phyloP scores from a whole-genome alignment of 2,329 filamentous ascomycete species.

The Neofusicoccum kwambonambiense region DNA sequence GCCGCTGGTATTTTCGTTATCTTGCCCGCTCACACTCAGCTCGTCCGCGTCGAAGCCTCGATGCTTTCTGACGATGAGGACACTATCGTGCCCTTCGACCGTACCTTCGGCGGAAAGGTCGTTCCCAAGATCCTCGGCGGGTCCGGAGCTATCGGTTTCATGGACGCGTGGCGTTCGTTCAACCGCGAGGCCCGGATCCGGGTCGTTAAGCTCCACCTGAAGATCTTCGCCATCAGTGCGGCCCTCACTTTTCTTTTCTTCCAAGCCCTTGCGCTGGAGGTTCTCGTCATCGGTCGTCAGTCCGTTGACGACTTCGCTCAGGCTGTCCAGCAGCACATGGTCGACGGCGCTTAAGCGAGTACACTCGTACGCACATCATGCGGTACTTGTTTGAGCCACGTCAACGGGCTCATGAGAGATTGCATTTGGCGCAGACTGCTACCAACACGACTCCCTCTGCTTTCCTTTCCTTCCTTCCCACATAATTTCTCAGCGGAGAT shows the following conservation, averaged over 20 bases:
- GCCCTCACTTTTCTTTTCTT: conserved; percentile 46
- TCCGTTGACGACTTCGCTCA: neutral
- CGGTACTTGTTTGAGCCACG: neutral
- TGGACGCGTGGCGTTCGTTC: conserved; percentile 79
- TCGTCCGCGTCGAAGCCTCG: conserved; percentile 82
- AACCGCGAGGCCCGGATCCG: conserved; percentile 69
- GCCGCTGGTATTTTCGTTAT: conserved; percentile 65
- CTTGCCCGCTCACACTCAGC: conserved; percentile 74
- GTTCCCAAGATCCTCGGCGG: conserved; percentile 73
- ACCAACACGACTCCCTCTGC: neutral
- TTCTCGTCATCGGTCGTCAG: conserved; percentile 24
- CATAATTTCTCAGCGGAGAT: neutral
- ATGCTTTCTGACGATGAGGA: conserved; percentile 79
- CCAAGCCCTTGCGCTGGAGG: conserved; percentile 53
- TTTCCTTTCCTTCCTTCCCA: neutral
- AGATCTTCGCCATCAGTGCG: conserved; percentile 61
- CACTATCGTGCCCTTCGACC: conserved; percentile 86
- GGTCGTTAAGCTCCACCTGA: conserved; percentile 71
- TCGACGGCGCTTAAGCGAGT: neutral
- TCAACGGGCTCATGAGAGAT: neutral
- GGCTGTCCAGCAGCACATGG: neutral
- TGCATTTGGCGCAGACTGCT: neutral
- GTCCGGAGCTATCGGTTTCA: conserved; percentile 66
- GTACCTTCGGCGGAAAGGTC: conserved; percentile 75
- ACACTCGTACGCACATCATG: neutral